Conservation (phyloP, 1,284 basidiomycete species). For the Moesziomyces aphidis region DNA sequence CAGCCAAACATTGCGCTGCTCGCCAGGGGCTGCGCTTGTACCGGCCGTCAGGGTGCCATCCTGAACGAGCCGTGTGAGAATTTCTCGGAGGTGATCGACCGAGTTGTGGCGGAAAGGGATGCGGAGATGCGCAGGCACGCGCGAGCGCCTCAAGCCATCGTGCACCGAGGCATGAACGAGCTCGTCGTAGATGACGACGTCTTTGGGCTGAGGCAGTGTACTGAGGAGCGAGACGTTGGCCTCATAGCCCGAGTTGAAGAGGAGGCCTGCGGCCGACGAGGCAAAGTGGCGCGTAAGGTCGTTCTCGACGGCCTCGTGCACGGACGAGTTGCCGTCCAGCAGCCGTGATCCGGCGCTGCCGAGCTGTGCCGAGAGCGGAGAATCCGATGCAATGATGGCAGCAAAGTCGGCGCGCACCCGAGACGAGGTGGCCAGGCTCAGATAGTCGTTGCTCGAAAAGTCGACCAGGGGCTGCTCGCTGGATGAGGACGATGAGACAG, state of each 20-base stretch:
- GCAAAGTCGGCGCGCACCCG: slow-evolving; percentile 68
- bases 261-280: slow-evolving; percentile 73
- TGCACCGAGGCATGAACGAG: slow-evolving; percentile 92
- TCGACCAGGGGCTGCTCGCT: slow-evolving; percentile 70
- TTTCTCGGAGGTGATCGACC: slow-evolving; percentile 13
- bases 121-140: slow-evolving; percentile 56
- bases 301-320: slow-evolving; percentile 53
- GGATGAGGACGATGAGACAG: slow-evolving; percentile 7
- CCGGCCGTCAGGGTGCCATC: slow-evolving; percentile 9
- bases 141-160: slow-evolving; percentile 86
- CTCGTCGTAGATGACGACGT: slow-evolving; percentile 85
- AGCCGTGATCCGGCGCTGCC: slow-evolving; percentile 91
- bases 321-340: slow-evolving; percentile 77
- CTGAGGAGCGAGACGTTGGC: slow-evolving; percentile 92
- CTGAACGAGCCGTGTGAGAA: slow-evolving; percentile 8
- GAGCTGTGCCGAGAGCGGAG: slow-evolving; percentile 22
- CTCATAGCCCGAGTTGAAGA: slow-evolving; percentile 96
- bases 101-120: slow-evolving; percentile 44
- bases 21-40: slow-evolving; percentile 1
- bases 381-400: slow-evolving; percentile 10
- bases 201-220: slow-evolving; percentile 81
- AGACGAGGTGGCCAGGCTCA: slow-evolving; percentile 79
- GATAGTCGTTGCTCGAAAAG: slow-evolving; percentile 93
- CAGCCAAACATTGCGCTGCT: slow-evolving; percentile 69
- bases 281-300: slow-evolving; percentile 53